These are phyloP conservation scores for Kluyveromyces sp. DNA, from an alignment of 1,139 yeast species.

Conservation along the genomic window DNA sequence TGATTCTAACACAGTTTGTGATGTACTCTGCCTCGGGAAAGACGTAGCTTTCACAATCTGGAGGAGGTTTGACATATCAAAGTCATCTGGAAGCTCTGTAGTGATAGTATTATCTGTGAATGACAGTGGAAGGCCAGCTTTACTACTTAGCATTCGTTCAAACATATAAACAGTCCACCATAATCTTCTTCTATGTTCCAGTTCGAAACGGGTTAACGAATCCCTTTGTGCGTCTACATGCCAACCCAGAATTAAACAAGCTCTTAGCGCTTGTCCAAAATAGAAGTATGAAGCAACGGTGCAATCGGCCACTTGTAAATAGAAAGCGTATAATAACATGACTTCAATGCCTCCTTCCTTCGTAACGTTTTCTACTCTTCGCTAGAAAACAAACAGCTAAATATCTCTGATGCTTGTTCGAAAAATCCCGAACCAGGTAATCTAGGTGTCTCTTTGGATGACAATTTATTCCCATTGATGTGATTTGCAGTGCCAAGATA, in stretches of 20 bases:
- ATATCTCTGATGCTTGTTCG: conserved; percentile 66
- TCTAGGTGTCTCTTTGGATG: conserved; percentile 31
- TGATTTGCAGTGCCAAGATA: conserved; percentile 61
- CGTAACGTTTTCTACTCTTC: conserved; percentile 70
- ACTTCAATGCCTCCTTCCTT: conserved; percentile 82
- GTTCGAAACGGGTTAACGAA: conserved; percentile 50
- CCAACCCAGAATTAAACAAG: conserved; percentile 70
- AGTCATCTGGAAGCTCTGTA: conserved; percentile 68
- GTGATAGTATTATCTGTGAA: conserved; percentile 73
- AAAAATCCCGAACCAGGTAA: conserved; percentile 74
- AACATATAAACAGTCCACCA: conserved; percentile 94
- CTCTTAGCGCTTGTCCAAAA: conserved; percentile 69
- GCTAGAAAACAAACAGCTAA: conserved; percentile 67
- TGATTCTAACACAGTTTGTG: conserved; percentile 70
- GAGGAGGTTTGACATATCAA: conserved; percentile 53
- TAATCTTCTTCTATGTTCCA: conserved; percentile 72
- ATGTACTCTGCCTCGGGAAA: conserved; percentile 79
- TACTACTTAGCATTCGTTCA: conserved; percentile 77
- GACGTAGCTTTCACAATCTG: conserved; percentile 56
- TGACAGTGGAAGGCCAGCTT: conserved; percentile 76
- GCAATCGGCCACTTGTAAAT: conserved; percentile 78
- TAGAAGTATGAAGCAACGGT: conserved; percentile 76
- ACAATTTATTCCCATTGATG: conserved; percentile 35
- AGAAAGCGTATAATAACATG: conserved; percentile 67
- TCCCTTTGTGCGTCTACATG: conserved; percentile 78